Evolutionary conservation across 495 filamentous ascomycete species (phyloP).

Genomic region (Platismatia glauca): DNA sequence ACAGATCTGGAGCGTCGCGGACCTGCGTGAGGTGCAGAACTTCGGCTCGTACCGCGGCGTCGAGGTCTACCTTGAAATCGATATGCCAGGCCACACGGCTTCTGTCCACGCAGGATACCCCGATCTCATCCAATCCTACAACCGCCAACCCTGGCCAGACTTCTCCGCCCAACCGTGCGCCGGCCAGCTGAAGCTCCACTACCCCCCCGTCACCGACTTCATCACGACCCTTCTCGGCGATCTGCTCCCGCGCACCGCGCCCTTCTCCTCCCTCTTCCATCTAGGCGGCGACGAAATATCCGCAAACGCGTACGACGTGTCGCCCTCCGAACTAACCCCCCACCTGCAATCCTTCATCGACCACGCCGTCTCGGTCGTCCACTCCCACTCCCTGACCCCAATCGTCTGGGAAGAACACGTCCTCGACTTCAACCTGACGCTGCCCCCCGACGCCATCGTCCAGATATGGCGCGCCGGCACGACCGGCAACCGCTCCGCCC

Average conservation of each 20-base stretch:
- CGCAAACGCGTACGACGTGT: background rate
- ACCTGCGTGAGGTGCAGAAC: no score
- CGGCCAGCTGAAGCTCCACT: background rate
- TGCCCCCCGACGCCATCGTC: background rate
- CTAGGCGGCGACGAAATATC: background rate
- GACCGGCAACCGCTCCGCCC: conserved; percentile 29
- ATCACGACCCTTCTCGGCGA: background rate
- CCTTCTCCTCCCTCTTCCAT: background rate
- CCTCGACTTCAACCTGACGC: background rate
- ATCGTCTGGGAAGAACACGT: background rate
- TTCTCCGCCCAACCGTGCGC: background rate
- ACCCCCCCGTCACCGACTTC: background rate
- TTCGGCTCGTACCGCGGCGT: background rate
- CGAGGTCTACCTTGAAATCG: background rate
- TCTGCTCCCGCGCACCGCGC: background rate
- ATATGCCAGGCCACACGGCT: background rate
- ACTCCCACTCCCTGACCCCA: background rate
- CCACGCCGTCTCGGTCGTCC: background rate
- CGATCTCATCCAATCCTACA: background rate
- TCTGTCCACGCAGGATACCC: background rate
- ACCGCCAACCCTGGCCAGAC: background rate
- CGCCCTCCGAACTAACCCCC: background rate
- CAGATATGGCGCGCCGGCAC: background rate
- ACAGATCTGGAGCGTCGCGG: no score
- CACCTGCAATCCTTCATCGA: background rate